Evolutionary conservation across 2,329 filamentous ascomycete species (phyloP).

Genomic region (Diaporthe caulivora): DNA sequence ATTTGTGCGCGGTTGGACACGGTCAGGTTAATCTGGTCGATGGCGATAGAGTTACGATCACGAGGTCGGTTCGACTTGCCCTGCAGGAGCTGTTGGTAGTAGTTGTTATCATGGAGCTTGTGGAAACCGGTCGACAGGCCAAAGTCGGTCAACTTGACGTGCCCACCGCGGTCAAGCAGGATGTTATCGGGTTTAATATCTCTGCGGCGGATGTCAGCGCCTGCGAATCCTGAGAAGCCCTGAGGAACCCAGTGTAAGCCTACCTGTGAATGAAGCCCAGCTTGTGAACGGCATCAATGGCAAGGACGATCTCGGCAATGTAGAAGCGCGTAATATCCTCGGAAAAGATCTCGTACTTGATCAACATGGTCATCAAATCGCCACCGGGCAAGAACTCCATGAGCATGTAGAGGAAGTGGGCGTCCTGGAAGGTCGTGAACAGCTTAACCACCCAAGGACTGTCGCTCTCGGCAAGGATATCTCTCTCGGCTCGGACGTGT

Average conservation of each 20-base stretch:
- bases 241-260: slow-evolving; percentile 47
- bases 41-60: slow-evolving; percentile 92
- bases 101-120: slow-evolving; percentile 96
- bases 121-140: slow-evolving; percentile 98
- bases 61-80: slow-evolving; percentile 78
- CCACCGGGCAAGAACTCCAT: slow-evolving; percentile 99
- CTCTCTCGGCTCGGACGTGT: slow-evolving; percentile 96
- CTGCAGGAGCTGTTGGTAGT: slow-evolving; percentile 96
- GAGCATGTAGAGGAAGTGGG: slow-evolving; percentile 96
- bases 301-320: slow-evolving; percentile 97
- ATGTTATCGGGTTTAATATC: slow-evolving; percentile 99
- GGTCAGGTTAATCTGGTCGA: slow-evolving; percentile 98
- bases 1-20: slow-evolving; percentile 98
- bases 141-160: slow-evolving; percentile 98
- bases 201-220: slow-evolving; percentile 58
- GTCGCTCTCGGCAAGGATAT: slow-evolving; percentile 98
- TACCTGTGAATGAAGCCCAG: slow-evolving; percentile 98
- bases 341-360: slow-evolving; percentile 99
- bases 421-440: slow-evolving; percentile 97
- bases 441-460: slow-evolving; percentile 99
- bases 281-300: slow-evolving; percentile 99
- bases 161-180: slow-evolving; percentile 91
- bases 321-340: slow-evolving; percentile 99
- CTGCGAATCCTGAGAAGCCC: background rate
- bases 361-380: slow-evolving; percentile 99